phyloP scores from a whole-genome alignment of 148 eudicot species.

The Heliamphora exappendiculata region DNA sequence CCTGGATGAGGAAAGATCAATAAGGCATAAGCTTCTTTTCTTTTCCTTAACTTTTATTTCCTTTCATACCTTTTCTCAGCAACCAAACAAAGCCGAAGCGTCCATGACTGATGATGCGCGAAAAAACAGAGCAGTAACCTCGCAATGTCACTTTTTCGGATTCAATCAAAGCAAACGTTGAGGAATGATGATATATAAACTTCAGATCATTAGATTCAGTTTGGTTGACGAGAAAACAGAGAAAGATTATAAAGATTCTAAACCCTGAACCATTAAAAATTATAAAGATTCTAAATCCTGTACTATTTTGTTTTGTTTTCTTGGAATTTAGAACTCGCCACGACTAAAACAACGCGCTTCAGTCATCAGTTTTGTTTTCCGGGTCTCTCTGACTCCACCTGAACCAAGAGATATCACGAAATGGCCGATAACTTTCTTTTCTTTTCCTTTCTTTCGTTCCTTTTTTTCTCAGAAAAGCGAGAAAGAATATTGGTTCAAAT shows the following conservation, averaged over 20 bases:
- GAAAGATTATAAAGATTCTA: background rate
- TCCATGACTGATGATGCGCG: no score
- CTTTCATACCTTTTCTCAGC: no score
- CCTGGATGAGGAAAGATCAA: background rate
- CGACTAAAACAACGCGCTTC: background rate
- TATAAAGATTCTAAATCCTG: no score
- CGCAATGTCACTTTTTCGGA: no score
- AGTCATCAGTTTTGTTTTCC: no score
- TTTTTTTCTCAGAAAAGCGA: conserved; percentile 1
- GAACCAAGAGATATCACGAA: background rate
- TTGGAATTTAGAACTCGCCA: conserved; percentile 1
- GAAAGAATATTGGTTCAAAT: background rate
- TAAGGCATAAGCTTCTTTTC: no score
- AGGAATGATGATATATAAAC: no score
- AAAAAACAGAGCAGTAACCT: no score
- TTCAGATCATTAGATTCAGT: background rate
- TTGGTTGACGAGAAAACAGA: background rate
- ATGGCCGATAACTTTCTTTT: background rate
- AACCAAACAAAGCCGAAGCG: no score
- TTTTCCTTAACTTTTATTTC: no score
- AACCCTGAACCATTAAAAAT: background rate
- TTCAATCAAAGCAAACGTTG: no score
- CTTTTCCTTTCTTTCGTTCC: background rate
- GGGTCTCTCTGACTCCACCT: no score
- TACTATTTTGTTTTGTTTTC: background rate